Conservation (phyloP, 2,329 filamentous ascomycete genomes). For the Sporothrix variecibatus region DNA sequence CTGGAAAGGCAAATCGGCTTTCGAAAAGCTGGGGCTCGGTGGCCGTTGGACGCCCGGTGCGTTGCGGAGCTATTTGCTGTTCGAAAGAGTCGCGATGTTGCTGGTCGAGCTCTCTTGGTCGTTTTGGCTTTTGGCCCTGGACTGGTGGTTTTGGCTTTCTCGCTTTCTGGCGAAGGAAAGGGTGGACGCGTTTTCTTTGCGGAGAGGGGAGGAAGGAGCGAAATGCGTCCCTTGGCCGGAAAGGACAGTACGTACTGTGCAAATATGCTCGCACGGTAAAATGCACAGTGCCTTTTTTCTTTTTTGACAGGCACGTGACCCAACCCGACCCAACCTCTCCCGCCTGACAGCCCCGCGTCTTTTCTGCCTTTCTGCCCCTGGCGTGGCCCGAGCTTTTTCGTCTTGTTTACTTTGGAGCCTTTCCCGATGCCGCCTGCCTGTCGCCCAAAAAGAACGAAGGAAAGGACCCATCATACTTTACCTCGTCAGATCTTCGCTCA, state of each 20-base stretch:
- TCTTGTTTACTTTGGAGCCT: conserved; percentile 33
- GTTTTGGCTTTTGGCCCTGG: conserved; percentile 11
- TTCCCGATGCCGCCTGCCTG: conserved; percentile 25
- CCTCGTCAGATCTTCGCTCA: conserved; percentile 4
- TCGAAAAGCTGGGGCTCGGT: not conserved
- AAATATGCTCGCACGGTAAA: not conserved
- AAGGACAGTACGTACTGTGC: conserved; percentile 10
- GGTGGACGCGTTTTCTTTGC: conserved; percentile 23
- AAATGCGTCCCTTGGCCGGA: not conserved
- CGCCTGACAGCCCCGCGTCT: conserved; percentile 9
- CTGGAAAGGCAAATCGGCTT: not conserved
- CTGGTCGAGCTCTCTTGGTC: not conserved
- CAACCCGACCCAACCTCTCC: not conserved
- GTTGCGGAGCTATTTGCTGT: not conserved
- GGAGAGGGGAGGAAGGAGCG: not conserved
- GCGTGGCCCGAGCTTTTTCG: conserved; percentile 30
- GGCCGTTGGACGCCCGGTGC: not conserved
- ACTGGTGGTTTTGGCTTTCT: not conserved
- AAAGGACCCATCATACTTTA: conserved; percentile 14
- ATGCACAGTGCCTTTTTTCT: too few species aligned
- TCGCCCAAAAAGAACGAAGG: not conserved
- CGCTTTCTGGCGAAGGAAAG: not conserved
- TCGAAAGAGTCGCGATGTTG: conserved; percentile 9
- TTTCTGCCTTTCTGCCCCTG: not conserved
- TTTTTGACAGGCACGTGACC: conserved; percentile 7